Base-by-base conservation (phyloP, 805 yeast species). In the Hanseniaspora jakobsenii region DNA sequence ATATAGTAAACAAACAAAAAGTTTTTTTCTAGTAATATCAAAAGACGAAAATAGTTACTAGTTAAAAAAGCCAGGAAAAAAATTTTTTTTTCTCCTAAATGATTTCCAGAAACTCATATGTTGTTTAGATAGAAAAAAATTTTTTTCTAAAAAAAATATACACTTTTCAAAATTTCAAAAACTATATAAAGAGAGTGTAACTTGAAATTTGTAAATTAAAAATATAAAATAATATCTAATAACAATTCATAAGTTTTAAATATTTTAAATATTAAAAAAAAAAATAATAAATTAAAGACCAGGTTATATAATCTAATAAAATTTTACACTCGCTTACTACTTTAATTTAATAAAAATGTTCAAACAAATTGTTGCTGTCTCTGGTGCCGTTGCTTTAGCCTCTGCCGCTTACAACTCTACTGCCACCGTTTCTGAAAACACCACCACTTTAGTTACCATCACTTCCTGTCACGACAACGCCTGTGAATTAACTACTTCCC, bases 341-440 rank as follows among this genome's bases (percentile, higher is more conserved):
- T 28, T 32, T 26, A n/a, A n/a, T n/a, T n/a, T n/a, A n/a, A n/a
- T n/a, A 37, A 39, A 34, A 24, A 51, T 48, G 48, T 47, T 48
- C 45, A 49, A 53, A 51, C 63, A 65, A 63, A 55, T 62, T 59
- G 65, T 62, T 48, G 48, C 62, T 47, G 56, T 60, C 51, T 64
- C 49, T 38, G 54, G 56, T 38, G 53, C 49, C 49, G 48, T 56
- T 38, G 51, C 50, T 34, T 41, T 50, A 18, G 52, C 47, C 46
- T 52, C 56, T 35, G 50, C 46, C 50, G 48, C 55, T 45, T 55
- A 54, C 51, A 44, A 43, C 31, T 51, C 50, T 30, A 50, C 59
- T 38, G 53, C 48, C 37, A 50, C 56, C 35, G 58, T 53, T 41
- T 45, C 50, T 48, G 39, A 42, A 35, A 47, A 49, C 40, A 38